These are phyloP conservation scores for Cyclotella baltica DNA, from an alignment of 108 stramenopile species.

Conservation along the genomic window DNA sequence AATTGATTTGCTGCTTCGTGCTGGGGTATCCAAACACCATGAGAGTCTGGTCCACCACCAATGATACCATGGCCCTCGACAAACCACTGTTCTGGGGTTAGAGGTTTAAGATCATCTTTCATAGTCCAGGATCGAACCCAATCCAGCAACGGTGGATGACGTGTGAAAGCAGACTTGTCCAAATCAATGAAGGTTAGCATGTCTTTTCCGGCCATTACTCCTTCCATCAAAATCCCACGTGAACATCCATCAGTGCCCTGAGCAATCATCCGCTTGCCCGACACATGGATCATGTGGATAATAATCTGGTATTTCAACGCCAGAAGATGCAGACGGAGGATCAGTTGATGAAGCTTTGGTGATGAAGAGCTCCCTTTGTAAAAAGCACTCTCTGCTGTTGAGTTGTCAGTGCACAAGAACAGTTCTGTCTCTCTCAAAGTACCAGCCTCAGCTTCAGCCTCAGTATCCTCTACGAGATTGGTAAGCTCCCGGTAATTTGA, in stretches of 20 bases:
- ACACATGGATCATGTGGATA: constrained; percentile 25
- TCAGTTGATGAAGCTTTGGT: constrained; percentile 13
- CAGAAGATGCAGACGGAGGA: neutral
- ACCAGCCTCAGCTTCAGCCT: constrained; percentile 19
- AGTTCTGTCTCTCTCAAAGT: constrained; percentile 33
- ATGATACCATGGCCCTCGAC: constrained; percentile 26
- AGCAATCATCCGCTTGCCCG: constrained; percentile 35
- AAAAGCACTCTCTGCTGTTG: constrained; percentile 38
- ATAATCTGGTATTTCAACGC: neutral
- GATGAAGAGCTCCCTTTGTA: constrained; percentile 34
- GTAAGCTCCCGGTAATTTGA: constrained; percentile 2
- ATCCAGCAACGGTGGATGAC: constrained; percentile 25
- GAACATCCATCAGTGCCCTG: constrained; percentile 36
- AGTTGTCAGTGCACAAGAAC: constrained; percentile 64
- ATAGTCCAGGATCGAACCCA: constrained; percentile 12
- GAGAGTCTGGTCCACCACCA: constrained; percentile 3
- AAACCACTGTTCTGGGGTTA: constrained; percentile 23
- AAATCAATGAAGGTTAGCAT: constrained; percentile 9
- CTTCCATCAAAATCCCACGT: constrained; percentile 12
- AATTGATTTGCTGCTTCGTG: neutral
- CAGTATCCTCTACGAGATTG: constrained; percentile 26
- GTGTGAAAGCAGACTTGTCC: constrained; percentile 18
- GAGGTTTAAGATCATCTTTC: neutral
- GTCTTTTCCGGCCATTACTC: constrained; percentile 21
- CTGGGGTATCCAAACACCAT: constrained; percentile 33